Evolutionary conservation across 164 flowering plant genomes (phyloP).

Genomic region (Vitis vinifera): ASM3070453v1 NC_081806.1:18420501-18421000

Average conservation of each 20-base stretch:
- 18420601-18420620: too few species aligned
- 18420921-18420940: constrained; percentile 86
- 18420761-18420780: constrained; percentile 95
- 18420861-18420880: constrained; percentile 94
- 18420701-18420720: too few species aligned
- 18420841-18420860: constrained; percentile 87
- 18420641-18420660: too few species aligned
- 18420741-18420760: constrained; percentile 7
- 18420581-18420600: too few species aligned
- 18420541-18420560: too few species aligned
- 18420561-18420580: too few species aligned
- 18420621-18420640: too few species aligned
- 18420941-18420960: constrained; percentile 83
- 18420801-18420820: constrained; percentile 98
- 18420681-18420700: too few species aligned
- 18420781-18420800: constrained; percentile 93
- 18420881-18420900: constrained; percentile 81
- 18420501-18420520: too few species aligned
- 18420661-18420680: too few species aligned
- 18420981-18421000: constrained; percentile 61
- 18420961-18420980: constrained; percentile 92
- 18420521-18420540: too few species aligned
- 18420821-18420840: constrained; percentile 98
- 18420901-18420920: constrained; percentile 73
- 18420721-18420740: neutral